A percentile compares a stretch with the other conserved stretches of the same genome.
These are phyloP conservation scores for Neurospora discreta DNA, from an alignment of 495 filamentous ascomycete genomes.

Conservation along the genomic window DNA sequence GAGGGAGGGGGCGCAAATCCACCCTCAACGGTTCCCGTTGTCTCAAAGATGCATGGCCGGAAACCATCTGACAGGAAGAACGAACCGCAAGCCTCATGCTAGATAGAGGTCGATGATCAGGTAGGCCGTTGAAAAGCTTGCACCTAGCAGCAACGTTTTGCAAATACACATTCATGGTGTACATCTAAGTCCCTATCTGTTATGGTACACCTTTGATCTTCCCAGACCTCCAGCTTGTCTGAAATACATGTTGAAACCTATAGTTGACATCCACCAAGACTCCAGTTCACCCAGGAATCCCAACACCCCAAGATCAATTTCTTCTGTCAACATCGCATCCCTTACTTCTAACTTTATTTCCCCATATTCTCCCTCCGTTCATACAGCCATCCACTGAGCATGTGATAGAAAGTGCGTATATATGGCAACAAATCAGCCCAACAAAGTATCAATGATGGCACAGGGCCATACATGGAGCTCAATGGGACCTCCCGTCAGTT, in stretches of 20 bases:
- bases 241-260: neutral
- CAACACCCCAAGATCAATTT: neutral
- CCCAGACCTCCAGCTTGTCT: neutral
- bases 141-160: neutral
- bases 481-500: neutral
- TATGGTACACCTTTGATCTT: neutral
- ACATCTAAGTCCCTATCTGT: neutral
- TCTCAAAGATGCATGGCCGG: neutral
- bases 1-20: neutral
- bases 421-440: neutral
- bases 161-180: neutral
- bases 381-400: neutral
- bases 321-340: neutral
- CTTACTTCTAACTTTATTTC: neutral
- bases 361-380: neutral
- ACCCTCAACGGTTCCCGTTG: neutral
- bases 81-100: neutral
- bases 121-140: neutral
- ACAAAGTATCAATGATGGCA: neutral
- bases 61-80: neutral
- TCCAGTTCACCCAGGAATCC: neutral
- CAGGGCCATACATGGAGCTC: neutral
- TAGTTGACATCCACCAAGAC: neutral
- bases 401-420: neutral
- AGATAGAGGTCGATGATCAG: neutral